Base-by-base conservation (phyloP, 73 alveolate genomes). In the Durusdinium trenchii region DNA sequence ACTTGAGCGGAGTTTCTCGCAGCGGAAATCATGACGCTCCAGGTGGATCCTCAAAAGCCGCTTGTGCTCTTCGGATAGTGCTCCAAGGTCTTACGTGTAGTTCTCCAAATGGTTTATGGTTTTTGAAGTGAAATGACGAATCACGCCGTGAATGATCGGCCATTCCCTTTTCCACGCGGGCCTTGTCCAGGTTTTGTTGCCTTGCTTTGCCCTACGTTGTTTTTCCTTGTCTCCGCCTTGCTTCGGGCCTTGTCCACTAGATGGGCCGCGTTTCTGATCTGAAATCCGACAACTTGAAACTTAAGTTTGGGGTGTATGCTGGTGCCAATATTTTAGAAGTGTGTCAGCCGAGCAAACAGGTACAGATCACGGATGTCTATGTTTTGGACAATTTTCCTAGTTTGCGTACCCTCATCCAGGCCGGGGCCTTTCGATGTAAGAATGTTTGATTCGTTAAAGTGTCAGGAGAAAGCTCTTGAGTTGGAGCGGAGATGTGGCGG, bases 341-440 rank as follows among this genome's bases (percentile, higher is more conserved):
- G 79, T 67, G 79, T 6, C 6, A 20, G n/a, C 42, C 43, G 79
- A 67, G n/a, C 79, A 35, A 40, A 20, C 45, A 42, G 86, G 86
- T 86, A 36, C 99, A 94, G 42, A 76, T 94, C 40, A 94, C 99
- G 28, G 99, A 94, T 32, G 99, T 94, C 52, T 94, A 94, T 30
- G 93, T 76, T 35, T 64, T 94, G 10, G 99, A 94, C 93, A 75
- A 94, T 47, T 94, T 94, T 64, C 99, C 99, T 7, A 94, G 99
- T 64, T 67, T 94, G 64, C 92, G 99, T n/a, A 94, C 92, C 14
- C 89, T 94, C 42, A 94, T 94, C 99, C 73, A 94, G 60, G 86
- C 62, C 40, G 18, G 46, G 36, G 32, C 26, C 4, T 35, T 60
- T 32, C 30, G 73, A 23, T 60, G 18, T 60, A 32, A 23, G 73